phyloP scores from a whole-genome alignment of 306 rosid species.

The Gleditsia sinensis region DNA sequence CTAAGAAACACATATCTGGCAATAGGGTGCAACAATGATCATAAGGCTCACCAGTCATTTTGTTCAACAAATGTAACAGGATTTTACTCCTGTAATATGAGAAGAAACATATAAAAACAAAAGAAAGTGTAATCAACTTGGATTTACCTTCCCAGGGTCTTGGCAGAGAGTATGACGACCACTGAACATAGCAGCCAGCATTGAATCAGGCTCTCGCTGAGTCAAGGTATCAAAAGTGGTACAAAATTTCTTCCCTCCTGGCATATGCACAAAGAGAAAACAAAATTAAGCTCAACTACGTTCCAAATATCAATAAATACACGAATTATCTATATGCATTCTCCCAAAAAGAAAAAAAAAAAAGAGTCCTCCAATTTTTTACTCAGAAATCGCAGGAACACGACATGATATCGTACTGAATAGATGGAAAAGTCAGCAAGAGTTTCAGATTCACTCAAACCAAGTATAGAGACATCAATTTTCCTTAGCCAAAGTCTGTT shows the following conservation, averaged over 20 bases:
- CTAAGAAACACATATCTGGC: background rate
- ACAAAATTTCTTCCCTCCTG: constrained; percentile 88
- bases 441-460: background rate
- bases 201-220: constrained; percentile 85
- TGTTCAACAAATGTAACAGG: background rate
- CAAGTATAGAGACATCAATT: background rate
- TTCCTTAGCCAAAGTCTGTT: background rate
- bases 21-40: background rate
- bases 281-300: background rate
- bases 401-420: background rate
- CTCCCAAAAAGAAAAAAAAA: background rate
- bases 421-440: background rate
- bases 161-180: constrained; percentile 78
- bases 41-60: background rate
- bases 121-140: background rate
- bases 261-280: background rate
- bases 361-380: background rate
- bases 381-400: background rate
- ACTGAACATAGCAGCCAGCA: constrained; percentile 96
- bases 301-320: background rate
- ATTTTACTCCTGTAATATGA: background rate
- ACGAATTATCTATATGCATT: background rate
- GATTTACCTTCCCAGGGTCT: constrained; percentile 55
- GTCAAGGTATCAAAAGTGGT: constrained; percentile 81
- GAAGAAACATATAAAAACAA: background rate